phyloP scores from a whole-genome alignment of 148 eudicot genomes.

The Rhododendron molle region DNA sequence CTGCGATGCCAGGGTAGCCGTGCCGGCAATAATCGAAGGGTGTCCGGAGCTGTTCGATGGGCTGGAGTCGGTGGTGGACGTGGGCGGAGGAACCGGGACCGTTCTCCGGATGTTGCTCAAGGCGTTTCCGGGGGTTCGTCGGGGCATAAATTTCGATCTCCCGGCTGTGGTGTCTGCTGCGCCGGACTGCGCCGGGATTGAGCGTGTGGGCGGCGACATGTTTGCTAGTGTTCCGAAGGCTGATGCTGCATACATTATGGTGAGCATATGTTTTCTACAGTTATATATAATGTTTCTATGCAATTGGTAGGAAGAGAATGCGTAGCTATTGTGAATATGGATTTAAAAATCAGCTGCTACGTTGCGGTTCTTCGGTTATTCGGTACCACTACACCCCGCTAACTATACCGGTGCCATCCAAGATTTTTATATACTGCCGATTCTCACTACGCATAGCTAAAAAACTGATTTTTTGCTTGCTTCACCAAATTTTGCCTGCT shows the following conservation, averaged over 20 bases:
- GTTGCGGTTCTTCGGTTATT: too few relatives aligned
- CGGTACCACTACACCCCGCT: too few relatives aligned
- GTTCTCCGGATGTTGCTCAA: constrained; percentile 32
- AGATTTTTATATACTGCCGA: too few relatives aligned
- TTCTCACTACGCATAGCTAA: too few relatives aligned
- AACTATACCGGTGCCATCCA: too few relatives aligned
- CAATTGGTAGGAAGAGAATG: too few relatives aligned
- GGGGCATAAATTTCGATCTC: constrained; percentile 67
- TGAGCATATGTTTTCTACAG: too few relatives aligned
- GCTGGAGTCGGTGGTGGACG: constrained; percentile 51
- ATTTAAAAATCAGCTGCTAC: too few relatives aligned
- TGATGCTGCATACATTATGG: too few relatives aligned
- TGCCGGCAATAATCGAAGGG: constrained; percentile 31
- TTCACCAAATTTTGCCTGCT: too few relatives aligned
- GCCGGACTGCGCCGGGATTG: constrained; percentile 21
- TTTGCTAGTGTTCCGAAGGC: constrained; percentile 37
- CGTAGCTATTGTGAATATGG: too few relatives aligned
- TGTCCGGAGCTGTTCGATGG: constrained; percentile 44
- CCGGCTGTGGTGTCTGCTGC: constrained; percentile 48
- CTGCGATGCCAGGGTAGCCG: constrained; percentile 36
- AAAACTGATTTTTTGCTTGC: too few relatives aligned
- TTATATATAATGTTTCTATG: neutral
- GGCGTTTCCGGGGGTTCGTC: constrained; percentile 43
- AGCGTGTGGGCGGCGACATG: constrained; percentile 59
- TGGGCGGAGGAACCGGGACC: constrained; percentile 73